Evolutionary conservation across 441 rosid species (phyloP).

Genomic region (Erodium trifolium): DNA sequence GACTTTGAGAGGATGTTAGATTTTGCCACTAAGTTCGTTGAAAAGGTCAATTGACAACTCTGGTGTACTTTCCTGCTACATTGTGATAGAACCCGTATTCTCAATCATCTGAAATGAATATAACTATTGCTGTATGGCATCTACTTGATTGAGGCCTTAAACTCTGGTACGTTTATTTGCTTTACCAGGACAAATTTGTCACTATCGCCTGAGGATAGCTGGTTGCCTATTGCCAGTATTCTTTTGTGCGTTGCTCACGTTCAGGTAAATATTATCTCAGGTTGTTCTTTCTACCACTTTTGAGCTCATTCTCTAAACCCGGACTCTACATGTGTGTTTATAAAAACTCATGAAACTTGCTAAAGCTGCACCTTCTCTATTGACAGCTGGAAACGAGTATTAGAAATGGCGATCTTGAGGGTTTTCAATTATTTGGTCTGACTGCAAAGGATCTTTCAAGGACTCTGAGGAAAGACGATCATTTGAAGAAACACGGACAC

Average conservation of each 20-base stretch:
- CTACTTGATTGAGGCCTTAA: too few relatives aligned
- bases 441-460: constrained; percentile 31
- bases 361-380: constrained; percentile 3
- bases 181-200: constrained; percentile 63
- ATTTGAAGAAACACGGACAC: constrained; percentile 22
- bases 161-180: not conserved
- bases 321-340: not conserved
- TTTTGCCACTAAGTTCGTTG: not conserved
- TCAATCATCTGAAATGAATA: too few relatives aligned
- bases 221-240: constrained; percentile 89
- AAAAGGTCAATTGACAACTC: too few relatives aligned
- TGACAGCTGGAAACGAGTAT: constrained; percentile 76
- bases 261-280: constrained; percentile 43
- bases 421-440: constrained; percentile 46
- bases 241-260: constrained; percentile 67
- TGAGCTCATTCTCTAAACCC: too few relatives aligned
- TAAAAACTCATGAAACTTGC: not conserved
- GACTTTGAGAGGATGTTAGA: not conserved
- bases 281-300: not conserved
- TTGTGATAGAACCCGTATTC: too few relatives aligned
- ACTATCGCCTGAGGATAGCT: constrained; percentile 78
- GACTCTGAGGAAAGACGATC: constrained; percentile 24
- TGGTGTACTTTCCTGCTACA: too few relatives aligned
- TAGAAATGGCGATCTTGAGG: constrained; percentile 67
- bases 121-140: too few relatives aligned